Conservation (phyloP, 192 early-diverging fungal species). For the Kappamyces sp. region DNA sequence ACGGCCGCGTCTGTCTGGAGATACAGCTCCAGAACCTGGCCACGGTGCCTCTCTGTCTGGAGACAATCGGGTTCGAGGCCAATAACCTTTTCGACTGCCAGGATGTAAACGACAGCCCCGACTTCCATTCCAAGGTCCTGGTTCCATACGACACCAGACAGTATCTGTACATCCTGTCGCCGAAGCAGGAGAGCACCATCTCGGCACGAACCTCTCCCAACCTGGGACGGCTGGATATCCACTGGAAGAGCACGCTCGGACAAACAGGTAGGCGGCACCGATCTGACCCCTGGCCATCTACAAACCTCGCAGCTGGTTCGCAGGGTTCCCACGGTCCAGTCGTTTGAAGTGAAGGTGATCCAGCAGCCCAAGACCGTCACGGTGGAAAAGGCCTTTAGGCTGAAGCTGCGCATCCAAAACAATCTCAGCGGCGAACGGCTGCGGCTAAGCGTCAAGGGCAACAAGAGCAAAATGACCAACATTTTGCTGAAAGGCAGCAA, state of each 20-base stretch:
- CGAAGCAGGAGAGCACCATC: constrained; percentile 48
- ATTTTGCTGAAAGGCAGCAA: constrained; percentile 61
- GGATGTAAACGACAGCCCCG: constrained; percentile 59
- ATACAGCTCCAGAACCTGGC: constrained; percentile 92
- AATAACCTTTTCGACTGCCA: constrained; percentile 61
- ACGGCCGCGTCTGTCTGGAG: constrained; percentile 63
- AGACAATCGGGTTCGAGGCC: constrained; percentile 81
- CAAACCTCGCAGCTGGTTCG: constrained; percentile 90
- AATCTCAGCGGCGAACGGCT: constrained; percentile 49
- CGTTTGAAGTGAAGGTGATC: constrained; percentile 58
- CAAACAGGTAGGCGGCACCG: constrained; percentile 66
- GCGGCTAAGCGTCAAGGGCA: constrained; percentile 55
- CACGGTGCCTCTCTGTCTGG: constrained; percentile 72
- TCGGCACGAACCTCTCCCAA: constrained; percentile 68
- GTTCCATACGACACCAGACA: constrained; percentile 81
- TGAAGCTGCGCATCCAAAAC: constrained; percentile 55
- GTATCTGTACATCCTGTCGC: constrained; percentile 80
- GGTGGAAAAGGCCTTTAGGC: constrained; percentile 61
- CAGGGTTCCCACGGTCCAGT: constrained; percentile 70
- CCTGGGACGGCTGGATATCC: constrained; percentile 89
- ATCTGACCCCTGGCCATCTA: neutral
- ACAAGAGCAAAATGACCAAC: constrained; percentile 73
- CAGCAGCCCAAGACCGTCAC: constrained; percentile 32
- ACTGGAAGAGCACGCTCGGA: constrained; percentile 89
- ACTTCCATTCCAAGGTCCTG: constrained; percentile 35